Conservation (phyloP, 1,284 basidiomycete species). For the Takashimella tepidaria region DNA sequence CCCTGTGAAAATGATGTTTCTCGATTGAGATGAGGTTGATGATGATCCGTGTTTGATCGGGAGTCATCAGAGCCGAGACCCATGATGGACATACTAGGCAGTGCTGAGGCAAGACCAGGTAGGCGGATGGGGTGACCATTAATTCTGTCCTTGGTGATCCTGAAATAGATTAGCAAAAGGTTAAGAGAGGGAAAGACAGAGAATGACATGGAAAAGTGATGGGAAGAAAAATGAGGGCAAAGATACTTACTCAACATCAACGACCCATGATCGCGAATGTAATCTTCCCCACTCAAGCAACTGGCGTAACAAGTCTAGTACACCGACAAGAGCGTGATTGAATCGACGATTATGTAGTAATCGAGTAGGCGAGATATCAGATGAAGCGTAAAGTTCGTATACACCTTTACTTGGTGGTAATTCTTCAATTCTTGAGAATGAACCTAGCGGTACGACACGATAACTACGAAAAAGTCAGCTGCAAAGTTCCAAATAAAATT, state of each 20-base stretch:
- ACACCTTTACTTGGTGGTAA: slow-evolving; percentile 72
- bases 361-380: slow-evolving; percentile 69
- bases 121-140: slow-evolving; percentile 87
- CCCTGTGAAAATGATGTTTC: slow-evolving; percentile 5
- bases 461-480: slow-evolving; percentile 55
- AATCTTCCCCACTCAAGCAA: slow-evolving; percentile 74
- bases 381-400: slow-evolving; percentile 83
- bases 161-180: slow-evolving; percentile 38
- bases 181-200: slow-evolving; percentile 7
- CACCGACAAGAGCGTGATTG: slow-evolving; percentile 91
- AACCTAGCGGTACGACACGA: slow-evolving; percentile 83
- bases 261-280: slow-evolving; percentile 70
- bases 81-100: slow-evolving; percentile 50
- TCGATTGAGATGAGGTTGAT: too few relatives aligned
- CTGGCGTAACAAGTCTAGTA: slow-evolving; percentile 89
- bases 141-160: slow-evolving; percentile 89
- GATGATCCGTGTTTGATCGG: neutral
- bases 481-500: too few relatives aligned
- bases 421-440: slow-evolving; percentile 84
- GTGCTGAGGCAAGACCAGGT: slow-evolving; percentile 69
- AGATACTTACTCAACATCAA: slow-evolving; percentile 53
- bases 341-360: slow-evolving; percentile 91
- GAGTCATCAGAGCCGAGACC: slow-evolving; percentile 27
- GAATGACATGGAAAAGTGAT: slow-evolving; percentile 7
- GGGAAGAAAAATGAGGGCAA: slow-evolving; percentile 4